Percentiles rank a stretch among this genome's conserved stretches.
Conservation (phyloP, 345 rosid species). For the Cochlearia excelsa region DNA sequence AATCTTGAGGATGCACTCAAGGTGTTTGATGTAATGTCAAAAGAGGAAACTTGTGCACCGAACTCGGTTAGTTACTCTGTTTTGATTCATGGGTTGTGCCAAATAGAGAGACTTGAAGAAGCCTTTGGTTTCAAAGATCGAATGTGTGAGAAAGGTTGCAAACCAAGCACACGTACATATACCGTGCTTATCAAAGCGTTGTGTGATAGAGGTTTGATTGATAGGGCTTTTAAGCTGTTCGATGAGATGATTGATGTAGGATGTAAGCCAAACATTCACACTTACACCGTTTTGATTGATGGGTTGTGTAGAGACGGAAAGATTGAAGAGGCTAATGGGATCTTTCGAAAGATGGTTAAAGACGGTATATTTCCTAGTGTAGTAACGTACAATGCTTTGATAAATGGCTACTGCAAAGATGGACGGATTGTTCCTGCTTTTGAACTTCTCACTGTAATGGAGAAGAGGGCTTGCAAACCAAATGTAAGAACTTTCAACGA, state of each 20-base stretch:
- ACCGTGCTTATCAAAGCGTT: conserved; percentile 46
- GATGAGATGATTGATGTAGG: conserved; percentile 45
- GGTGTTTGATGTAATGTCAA: conserved; percentile 50
- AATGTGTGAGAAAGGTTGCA: conserved; percentile 47
- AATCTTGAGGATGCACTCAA: conserved; percentile 32
- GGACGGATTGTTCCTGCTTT: conserved; percentile 43
- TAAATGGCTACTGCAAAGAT: conserved; percentile 51
- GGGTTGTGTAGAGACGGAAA: conserved; percentile 46
- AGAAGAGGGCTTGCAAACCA: conserved; percentile 48
- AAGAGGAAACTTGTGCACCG: conserved; percentile 36
- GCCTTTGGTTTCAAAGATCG: conserved; percentile 44
- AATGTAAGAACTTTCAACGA: conserved; percentile 48
- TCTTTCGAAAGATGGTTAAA: conserved; percentile 40
- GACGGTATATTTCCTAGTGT: conserved; percentile 38
- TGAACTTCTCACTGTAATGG: conserved; percentile 50
- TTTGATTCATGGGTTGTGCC: conserved; percentile 49
- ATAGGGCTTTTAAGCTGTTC: conserved; percentile 40
- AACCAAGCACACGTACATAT: conserved; percentile 45
- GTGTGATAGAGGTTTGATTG: conserved; percentile 41
- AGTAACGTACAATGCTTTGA: conserved; percentile 47
- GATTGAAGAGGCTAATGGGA: conserved; percentile 47
- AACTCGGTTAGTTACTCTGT: conserved; percentile 45
- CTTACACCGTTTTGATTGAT: conserved; percentile 48
- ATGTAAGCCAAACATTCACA: conserved; percentile 44
- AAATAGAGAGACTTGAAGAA: conserved; percentile 42